Evolutionary conservation across 2,329 filamentous ascomycete genomes (phyloP), one percentile per base, ranked within the genome.

Genomic region (Malbranchea cinnamomea): DNA sequence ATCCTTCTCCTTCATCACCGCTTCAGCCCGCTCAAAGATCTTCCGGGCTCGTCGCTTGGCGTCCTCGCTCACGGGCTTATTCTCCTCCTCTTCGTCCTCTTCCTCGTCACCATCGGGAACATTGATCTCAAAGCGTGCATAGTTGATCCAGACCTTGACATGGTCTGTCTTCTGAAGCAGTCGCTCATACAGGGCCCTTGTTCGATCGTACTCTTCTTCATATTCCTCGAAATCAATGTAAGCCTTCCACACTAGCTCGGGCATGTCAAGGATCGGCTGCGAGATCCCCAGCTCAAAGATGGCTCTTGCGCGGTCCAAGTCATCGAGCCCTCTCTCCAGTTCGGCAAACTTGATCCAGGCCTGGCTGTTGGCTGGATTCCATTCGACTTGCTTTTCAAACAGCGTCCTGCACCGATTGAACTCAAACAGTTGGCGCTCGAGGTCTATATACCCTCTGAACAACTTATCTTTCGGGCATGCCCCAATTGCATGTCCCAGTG

Each of bases 141-240:
- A 98, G 53, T 81, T 87, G 55, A 89, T 92, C 89, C 89, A 98
- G 36, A 98, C 89, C 65, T 95, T 98, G 64, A 94, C 84, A 50
- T 98, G 89, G 48, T 89, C 78, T n/a, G 89, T 93, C 72, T 91
- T 94, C 47, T 82, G 67, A 24, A 98, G 68, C 8, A 98, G 67
- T 5, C 87, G 73, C 60, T 95, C 87, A 58, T 95, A 98, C 25
- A 98, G 63, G 3, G 63, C 61, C 28, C 89, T 69, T 4, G 84
- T 83, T 28, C 75, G 67, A 31, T 84, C 82, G 54, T 87, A 94
- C 54, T 94, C 83, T 46, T 76, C 81, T 54, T 93, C 83, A 45
- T 92, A 83, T 50, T 95, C 87, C 57, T 98, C 89, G 48, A 95
- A 95, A 54, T 98, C 89, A 44, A 98, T 95, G 54, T 93, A 98